These are phyloP conservation scores for Saccharomyces eubayanus DNA, from an alignment of 805 yeast species.

Conservation along the genomic window DNA sequence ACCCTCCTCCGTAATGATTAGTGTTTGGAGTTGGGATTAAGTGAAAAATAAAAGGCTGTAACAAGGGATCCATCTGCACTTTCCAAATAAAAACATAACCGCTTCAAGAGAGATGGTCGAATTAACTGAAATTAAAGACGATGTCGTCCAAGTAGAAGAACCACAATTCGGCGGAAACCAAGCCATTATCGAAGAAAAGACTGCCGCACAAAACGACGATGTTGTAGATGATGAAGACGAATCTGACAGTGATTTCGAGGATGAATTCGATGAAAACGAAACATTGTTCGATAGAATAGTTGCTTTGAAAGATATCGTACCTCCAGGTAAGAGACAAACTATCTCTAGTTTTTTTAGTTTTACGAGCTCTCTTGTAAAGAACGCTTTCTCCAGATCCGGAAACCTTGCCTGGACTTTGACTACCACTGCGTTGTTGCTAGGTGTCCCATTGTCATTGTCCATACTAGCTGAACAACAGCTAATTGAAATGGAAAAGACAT, in stretches of 20 bases:
- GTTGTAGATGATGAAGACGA: conserved; percentile 41
- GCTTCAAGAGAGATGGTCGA: conserved; percentile 25
- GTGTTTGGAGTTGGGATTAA: background rate
- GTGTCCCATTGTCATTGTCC: conserved; percentile 86
- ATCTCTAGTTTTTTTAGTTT: conserved; percentile 30
- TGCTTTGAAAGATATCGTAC: conserved; percentile 85
- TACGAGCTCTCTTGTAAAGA: conserved; percentile 35
- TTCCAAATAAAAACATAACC: background rate
- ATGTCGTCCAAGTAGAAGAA: conserved; percentile 12
- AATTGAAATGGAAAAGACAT: conserved; percentile 87
- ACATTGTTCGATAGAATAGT: conserved; percentile 76
- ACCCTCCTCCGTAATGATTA: background rate
- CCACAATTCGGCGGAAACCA: conserved; percentile 24
- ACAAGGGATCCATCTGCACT: background rate
- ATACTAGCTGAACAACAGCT: conserved; percentile 89
- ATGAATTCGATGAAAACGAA: conserved; percentile 76
- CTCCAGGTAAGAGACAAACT: conserved; percentile 71
- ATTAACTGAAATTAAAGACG: conserved; percentile 30
- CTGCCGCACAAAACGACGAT: conserved; percentile 19
- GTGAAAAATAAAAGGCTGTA: background rate
- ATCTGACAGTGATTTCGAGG: conserved; percentile 41
- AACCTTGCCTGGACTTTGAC: conserved; percentile 77
- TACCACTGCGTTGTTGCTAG: conserved; percentile 74
- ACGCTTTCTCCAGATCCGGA: conserved; percentile 56
- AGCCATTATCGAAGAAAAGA: conserved; percentile 51